Percentiles rank a stretch among this genome's conserved stretches.
Conservation (phyloP, 768 basidiomycete species). For the Rhodotorula paludigena region DNA sequence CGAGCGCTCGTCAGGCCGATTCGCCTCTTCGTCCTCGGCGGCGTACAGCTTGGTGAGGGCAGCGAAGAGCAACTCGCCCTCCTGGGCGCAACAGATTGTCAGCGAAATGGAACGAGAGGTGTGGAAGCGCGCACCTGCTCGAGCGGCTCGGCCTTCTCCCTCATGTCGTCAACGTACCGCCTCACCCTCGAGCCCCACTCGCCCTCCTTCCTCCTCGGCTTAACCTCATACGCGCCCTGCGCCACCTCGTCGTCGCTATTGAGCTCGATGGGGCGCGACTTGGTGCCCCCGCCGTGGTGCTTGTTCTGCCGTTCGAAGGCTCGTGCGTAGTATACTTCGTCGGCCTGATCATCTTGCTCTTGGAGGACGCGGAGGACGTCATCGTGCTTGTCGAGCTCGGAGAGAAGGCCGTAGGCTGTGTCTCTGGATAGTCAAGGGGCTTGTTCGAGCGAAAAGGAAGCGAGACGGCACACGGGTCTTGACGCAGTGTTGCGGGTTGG, state of each 20-base stretch:
- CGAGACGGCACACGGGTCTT: neutral
- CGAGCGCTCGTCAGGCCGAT: neutral
- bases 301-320: neutral
- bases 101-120: no score
- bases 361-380: neutral
- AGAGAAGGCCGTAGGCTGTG: neutral
- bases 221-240: neutral
- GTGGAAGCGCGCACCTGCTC: neutral
- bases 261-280: neutral
- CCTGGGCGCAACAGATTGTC: neutral
- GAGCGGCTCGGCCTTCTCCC: neutral
- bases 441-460: accelerated
- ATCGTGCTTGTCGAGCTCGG: neutral
- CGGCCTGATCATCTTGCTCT: neutral
- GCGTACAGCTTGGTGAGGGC: neutral
- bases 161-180: conserved; percentile 1
- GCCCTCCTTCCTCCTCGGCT: neutral
- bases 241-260: neutral
- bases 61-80: conserved; percentile 4
- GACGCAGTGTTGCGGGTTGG: neutral
- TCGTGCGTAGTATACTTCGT: neutral
- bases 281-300: neutral
- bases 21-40: neutral
- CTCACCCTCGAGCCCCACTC: neutral
- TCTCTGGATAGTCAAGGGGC: no score